Base-by-base conservation (phyloP, 1,284 basidiomycete genomes). In the Leccinum pachyderme region DNA sequence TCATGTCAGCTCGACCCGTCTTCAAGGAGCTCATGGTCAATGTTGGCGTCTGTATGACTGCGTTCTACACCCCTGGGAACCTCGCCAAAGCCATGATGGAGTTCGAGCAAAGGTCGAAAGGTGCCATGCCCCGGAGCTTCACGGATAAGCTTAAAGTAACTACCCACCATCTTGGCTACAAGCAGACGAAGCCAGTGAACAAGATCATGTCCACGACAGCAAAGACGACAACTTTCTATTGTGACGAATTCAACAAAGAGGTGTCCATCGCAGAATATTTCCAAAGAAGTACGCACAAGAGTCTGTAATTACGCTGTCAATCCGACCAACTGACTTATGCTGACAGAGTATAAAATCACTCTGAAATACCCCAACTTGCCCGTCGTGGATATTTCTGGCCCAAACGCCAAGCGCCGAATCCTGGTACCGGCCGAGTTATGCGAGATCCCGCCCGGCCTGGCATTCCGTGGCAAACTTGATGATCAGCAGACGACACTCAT, bases 1-100 rank as follows among this genome's bases (percentile, higher is more conserved):
- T 80, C 67, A 75, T 82, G 51, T 89, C 87, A 1, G 77, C 84
- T 4, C 78, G 87, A 0, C 83, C 85, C 0, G 76, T 80, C 9
- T 82, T 78, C 70, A 84, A 85, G 53, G 77, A 85, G 53, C 72
- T 90, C 3, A 81, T 86, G 79, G 82, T 91, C 51, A 90, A 90
- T 62, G 79, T 90, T 25, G 89, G 87, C 57, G 80, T 83, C 13
- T 87, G 85, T 65, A 86, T 86, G 80, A 81, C 85, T 0, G 86
- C 86, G 0, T 91, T 91, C 65, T 80, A 89, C 56, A 69, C 73
- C 5, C 80, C 83, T 0, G 83, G 84, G 0, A 86, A 83, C 53
- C 74, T 89, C 4, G 82, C 79, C 1, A 71, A 84, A 0, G 78
- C 81, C 0, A 74, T 90, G 53, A 24, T 71, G 3, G 74, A 73